Percentiles rank a stretch among this genome's conserved stretches.
phyloP scores from a whole-genome alignment of 2,329 filamentous ascomycete species.

The Phaeosphaeria sp. region DNA sequence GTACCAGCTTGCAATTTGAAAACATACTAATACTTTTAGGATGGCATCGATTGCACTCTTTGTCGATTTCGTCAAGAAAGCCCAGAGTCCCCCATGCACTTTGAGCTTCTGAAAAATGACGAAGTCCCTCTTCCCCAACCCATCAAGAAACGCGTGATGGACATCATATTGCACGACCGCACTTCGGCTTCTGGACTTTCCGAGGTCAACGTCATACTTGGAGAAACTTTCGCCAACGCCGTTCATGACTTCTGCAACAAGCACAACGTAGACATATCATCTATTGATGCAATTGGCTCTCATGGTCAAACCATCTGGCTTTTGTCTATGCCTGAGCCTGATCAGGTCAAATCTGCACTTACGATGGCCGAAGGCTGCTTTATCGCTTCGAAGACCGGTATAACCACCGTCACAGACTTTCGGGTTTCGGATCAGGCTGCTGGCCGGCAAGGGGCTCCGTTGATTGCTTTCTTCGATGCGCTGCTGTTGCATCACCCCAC shows the following conservation, averaged over 20 bases:
- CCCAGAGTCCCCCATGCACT: conserved; percentile 61
- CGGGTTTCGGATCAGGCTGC: conserved; percentile 63
- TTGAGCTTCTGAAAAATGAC: conserved; percentile 63
- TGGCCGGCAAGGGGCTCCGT: conserved; percentile 63
- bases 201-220: conserved; percentile 64
- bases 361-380: conserved; percentile 65
- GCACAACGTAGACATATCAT: conserved; percentile 51
- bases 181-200: conserved; percentile 64
- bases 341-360: conserved; percentile 51
- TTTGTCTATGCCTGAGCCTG: conserved; percentile 13
- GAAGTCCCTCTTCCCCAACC: conserved; percentile 60
- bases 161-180: conserved; percentile 63
- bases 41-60: conserved; percentile 65
- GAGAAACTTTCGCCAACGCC: conserved; percentile 63
- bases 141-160: conserved; percentile 65
- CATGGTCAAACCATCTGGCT: conserved; percentile 68
- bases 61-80: conserved; percentile 62
- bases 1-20: not conserved
- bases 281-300: conserved; percentile 62
- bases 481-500: conserved; percentile 62
- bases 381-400: conserved; percentile 61
- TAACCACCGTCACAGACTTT: conserved; percentile 66
- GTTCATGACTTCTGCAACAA: conserved; percentile 57
- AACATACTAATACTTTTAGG: conserved; percentile 21
- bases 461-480: conserved; percentile 66